Evolutionary conservation across 2,329 filamentous ascomycete genomes (phyloP).

Genomic region (Colletotrichum filicis): DNA sequence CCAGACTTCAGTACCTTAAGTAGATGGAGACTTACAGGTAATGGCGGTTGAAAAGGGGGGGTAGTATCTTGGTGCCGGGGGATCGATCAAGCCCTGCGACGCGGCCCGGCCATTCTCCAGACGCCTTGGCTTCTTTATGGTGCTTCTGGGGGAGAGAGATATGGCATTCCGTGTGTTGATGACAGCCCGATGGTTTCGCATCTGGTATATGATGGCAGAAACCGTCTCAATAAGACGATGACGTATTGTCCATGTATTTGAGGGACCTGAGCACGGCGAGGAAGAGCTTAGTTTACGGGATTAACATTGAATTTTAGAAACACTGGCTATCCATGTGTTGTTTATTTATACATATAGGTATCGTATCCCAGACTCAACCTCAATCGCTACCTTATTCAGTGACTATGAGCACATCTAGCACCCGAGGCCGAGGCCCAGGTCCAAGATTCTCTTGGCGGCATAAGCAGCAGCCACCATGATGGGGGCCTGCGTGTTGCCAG

Average conservation of each 20-base stretch:
- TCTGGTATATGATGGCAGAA: neutral
- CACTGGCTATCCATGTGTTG: neutral
- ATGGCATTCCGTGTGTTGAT: too few relatives aligned
- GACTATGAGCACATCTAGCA: neutral
- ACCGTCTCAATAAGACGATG: neutral
- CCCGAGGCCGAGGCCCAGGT: neutral
- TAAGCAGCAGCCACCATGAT: constrained; percentile 34
- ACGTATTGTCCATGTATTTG: neutral
- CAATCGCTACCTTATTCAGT: neutral
- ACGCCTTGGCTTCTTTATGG: too few relatives aligned
- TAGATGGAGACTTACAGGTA: too few relatives aligned
- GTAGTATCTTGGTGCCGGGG: too few relatives aligned
- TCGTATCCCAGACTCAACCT: neutral
- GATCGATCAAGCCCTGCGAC: too few relatives aligned
- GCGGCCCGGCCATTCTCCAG: too few relatives aligned
- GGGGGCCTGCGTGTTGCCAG: constrained; percentile 34
- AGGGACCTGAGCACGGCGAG: neutral
- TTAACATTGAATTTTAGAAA: neutral
- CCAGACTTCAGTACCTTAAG: too few relatives aligned
- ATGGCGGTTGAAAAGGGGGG: too few relatives aligned
- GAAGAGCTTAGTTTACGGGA: too few relatives aligned
- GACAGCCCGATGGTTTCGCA: neutral
- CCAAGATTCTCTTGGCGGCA: constrained; percentile 30
- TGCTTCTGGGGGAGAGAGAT: too few relatives aligned
- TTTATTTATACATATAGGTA: neutral